These are phyloP conservation scores for Pythium brachiatum DNA, from an alignment of 352 stramenopile species.

Conservation along the genomic window DNA sequence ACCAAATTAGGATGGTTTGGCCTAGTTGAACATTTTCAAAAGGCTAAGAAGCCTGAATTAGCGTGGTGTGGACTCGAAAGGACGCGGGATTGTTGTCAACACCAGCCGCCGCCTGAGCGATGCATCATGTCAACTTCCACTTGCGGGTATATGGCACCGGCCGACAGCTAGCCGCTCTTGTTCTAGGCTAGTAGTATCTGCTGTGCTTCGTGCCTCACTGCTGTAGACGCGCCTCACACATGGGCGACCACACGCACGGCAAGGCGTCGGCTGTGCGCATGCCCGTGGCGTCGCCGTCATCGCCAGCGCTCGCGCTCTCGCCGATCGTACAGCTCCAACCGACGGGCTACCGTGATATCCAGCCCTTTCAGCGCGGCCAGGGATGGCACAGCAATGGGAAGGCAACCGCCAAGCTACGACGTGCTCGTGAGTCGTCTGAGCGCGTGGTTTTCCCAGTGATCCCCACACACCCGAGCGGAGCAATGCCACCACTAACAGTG, in stretches of 20 bases:
- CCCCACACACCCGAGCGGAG: constrained; percentile 6
- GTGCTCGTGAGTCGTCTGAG: constrained; percentile 22
- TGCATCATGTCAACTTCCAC: constrained; percentile 17
- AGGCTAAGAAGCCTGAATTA: not conserved
- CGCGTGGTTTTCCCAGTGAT: constrained; percentile 54
- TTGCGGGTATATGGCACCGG: not conserved
- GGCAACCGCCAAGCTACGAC: constrained; percentile 25
- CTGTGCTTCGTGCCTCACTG: not conserved
- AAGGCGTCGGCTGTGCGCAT: constrained; percentile 26
- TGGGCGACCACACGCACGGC: constrained; percentile 8
- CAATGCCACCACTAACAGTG: not conserved
- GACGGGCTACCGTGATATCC: constrained; percentile 66
- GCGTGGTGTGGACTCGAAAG: constrained; percentile 15
- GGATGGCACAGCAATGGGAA: constrained; percentile 65
- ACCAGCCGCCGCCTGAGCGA: not conserved
- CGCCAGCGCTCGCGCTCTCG: constrained; percentile 32
- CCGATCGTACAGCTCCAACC: constrained; percentile 60
- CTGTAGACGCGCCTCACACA: not conserved
- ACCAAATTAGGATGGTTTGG: not conserved
- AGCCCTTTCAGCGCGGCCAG: constrained; percentile 62
- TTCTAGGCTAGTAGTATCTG: no score
- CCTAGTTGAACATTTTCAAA: not conserved
- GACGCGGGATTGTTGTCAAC: constrained; percentile 13
- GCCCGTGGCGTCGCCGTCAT: constrained; percentile 10
- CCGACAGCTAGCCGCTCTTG: not conserved